Evolutionary conservation across 768 basidiomycete genomes (phyloP), one percentile per base, ranked within the genome.

Genomic region (Gymnopilus junonius): DNA sequence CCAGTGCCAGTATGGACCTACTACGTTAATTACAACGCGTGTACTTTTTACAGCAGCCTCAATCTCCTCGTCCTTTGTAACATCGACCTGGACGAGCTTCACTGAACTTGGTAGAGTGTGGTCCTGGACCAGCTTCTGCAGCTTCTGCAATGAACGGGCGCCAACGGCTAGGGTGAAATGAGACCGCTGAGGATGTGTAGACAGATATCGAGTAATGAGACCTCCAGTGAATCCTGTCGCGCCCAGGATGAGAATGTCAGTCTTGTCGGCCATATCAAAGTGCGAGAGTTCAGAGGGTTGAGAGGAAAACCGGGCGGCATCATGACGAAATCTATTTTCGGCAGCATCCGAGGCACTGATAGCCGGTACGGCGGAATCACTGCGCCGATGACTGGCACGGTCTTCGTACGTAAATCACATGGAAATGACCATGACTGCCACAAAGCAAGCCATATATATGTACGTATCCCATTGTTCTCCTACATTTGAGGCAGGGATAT

Each of bases 191-290:
- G 86, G 85, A 68, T 95, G 92, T 3, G 76, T 66, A 1, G 80
- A 75, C 29, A 97, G 85, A 75, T 95, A 93, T 40, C 82, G 77
- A 8, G 85, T 78, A 31, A 91, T 85, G 55, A 93, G 83, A 27
- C 83, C 80, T 2, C 93, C 94, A 1, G 90, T 90, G 71, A 83
- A 89, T 17, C 91, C 91, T 80, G 91, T 91, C 8, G 91, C 92
- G 4, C 92, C 92, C 35, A 91, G 80, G 45, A 94, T 75, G 45
- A 93, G 77, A 55, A 93, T 83, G 69, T 90, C 88, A 40, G 70
- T 62, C 58, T 69, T 73, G 34, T 70, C 64, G 21, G 70, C 55
- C 76, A 77, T 79, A 55, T 65, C 65, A n/a, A n/a, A 62, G 59
- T n/a, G 40, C 40, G 10, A 15, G 34, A n/a, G n/a, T n/a, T n/a